A percentile compares a stretch with the other conserved stretches of the same genome.
Conservation (phyloP, 2,329 filamentous ascomycete genomes). For the Monosporascus sp. region DNA sequence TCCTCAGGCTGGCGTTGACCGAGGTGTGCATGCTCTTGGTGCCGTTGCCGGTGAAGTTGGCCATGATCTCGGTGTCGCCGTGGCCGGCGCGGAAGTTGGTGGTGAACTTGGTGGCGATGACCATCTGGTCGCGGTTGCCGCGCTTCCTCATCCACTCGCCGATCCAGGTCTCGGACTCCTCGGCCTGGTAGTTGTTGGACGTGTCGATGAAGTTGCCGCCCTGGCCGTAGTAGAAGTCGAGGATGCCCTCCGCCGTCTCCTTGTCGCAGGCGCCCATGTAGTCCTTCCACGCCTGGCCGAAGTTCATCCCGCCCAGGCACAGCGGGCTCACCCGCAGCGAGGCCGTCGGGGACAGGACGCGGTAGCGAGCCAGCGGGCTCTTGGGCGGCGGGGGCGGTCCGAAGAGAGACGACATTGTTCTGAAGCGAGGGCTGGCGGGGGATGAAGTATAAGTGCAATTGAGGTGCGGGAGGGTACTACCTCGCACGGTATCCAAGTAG, state of each 20-base stretch:
- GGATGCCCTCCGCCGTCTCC: constrained; percentile 54
- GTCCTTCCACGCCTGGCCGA: constrained; percentile 49
- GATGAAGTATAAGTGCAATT: no score
- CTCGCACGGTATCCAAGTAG: no score
- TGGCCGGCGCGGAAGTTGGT: constrained; percentile 48
- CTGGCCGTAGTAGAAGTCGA: constrained; percentile 60
- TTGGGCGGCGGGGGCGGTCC: constrained; percentile 36
- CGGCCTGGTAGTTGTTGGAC: constrained; percentile 61
- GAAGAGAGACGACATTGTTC: no score
- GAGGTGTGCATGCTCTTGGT: constrained; percentile 56
- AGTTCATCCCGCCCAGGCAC: constrained; percentile 55
- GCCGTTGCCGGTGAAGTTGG: constrained; percentile 54
- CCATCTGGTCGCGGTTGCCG: constrained; percentile 61
- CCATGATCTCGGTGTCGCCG: constrained; percentile 36
- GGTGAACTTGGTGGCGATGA: constrained; percentile 66
- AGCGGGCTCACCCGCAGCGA: constrained; percentile 63
- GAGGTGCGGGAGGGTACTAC: no score
- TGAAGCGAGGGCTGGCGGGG: no score
- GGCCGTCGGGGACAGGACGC: constrained; percentile 61
- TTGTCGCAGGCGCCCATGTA: constrained; percentile 63
- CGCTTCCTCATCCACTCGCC: constrained; percentile 66
- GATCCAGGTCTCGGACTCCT: constrained; percentile 59
- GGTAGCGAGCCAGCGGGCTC: constrained; percentile 59
- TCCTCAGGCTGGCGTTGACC: constrained; percentile 50
- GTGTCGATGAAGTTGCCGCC: constrained; percentile 72